Conservation (phyloP, 2,329 filamentous ascomycete genomes). For the Lasiodiplodia sp. region DNA sequence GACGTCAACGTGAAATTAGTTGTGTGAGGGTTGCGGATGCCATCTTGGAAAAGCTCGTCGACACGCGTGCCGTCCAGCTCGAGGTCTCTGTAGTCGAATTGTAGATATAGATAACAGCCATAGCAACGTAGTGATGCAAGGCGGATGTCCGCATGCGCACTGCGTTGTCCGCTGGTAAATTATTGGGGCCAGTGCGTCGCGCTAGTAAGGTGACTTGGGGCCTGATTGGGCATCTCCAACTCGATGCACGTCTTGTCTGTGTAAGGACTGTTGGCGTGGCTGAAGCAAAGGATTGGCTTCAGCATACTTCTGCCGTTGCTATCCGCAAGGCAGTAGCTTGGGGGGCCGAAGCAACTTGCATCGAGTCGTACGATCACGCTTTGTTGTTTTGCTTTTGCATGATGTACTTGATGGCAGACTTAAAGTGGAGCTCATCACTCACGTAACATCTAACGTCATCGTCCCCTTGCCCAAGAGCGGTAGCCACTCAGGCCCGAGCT, state of each 20-base stretch:
- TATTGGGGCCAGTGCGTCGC: constrained; percentile 14
- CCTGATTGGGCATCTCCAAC: background rate
- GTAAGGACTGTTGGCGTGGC: background rate
- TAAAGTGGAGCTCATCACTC: constrained; percentile 1
- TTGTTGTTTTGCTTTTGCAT: background rate
- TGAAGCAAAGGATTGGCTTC: background rate
- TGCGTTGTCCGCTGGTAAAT: constrained; percentile 9
- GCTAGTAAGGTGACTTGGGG: constrained; percentile 3
- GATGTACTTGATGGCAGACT: too few species aligned
- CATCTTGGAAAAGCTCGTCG: background rate
- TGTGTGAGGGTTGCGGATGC: too few species aligned
- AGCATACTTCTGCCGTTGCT: constrained; percentile 1
- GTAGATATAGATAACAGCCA: too few species aligned
- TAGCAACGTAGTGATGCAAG: background rate
- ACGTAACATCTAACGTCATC: constrained; percentile 17
- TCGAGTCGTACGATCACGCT: constrained; percentile 2
- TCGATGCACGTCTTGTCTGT: background rate
- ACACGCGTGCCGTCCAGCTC: background rate
- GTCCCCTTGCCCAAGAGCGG: background rate
- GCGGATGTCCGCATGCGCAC: background rate
- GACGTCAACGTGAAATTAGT: too few species aligned
- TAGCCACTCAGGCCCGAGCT: constrained; percentile 9
- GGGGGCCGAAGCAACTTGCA: background rate
- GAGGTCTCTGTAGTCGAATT: too few species aligned
- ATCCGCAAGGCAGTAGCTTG: background rate